Conservation (phyloP, 371 early-diverging fungal genomes). For the Lichtheimia corymbifera region DNA sequence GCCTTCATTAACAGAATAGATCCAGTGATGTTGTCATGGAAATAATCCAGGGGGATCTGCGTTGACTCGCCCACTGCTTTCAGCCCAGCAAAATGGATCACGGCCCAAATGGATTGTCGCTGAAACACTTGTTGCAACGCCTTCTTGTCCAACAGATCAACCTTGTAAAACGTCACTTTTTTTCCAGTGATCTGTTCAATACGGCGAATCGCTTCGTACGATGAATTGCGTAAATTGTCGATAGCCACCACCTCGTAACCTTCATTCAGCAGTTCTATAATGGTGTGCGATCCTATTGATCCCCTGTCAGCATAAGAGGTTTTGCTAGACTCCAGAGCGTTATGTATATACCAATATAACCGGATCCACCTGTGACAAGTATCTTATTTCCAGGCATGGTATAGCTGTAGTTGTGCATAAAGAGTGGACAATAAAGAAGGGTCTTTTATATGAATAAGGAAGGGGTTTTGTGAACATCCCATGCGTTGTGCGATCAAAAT, state of each 20-base stretch:
- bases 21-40: slow-evolving; percentile 76
- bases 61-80: slow-evolving; percentile 83
- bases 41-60: slow-evolving; percentile 70
- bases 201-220: slow-evolving; percentile 68
- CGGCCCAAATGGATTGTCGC: slow-evolving; percentile 62
- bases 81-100: slow-evolving; percentile 83
- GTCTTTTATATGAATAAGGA: not conserved
- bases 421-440: not conserved
- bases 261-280: slow-evolving; percentile 74
- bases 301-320: not conserved
- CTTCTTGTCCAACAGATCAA: slow-evolving; percentile 68
- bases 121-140: slow-evolving; percentile 67
- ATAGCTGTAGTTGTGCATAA: not conserved
- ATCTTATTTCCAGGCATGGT: slow-evolving; percentile 21
- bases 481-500: not conserved
- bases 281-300: slow-evolving; percentile 86
- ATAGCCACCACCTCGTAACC: slow-evolving; percentile 77
- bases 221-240: slow-evolving; percentile 84
- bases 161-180: slow-evolving; percentile 67
- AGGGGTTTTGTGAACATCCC: not conserved
- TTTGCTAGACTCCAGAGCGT: not conserved
- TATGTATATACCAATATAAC: slow-evolving; percentile 51
- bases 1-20: slow-evolving; percentile 66
- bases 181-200: slow-evolving; percentile 65
- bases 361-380: slow-evolving; percentile 56